Conservation (phyloP, 2,329 filamentous ascomycete genomes). For the Phaeosphaeria sp. region DNA sequence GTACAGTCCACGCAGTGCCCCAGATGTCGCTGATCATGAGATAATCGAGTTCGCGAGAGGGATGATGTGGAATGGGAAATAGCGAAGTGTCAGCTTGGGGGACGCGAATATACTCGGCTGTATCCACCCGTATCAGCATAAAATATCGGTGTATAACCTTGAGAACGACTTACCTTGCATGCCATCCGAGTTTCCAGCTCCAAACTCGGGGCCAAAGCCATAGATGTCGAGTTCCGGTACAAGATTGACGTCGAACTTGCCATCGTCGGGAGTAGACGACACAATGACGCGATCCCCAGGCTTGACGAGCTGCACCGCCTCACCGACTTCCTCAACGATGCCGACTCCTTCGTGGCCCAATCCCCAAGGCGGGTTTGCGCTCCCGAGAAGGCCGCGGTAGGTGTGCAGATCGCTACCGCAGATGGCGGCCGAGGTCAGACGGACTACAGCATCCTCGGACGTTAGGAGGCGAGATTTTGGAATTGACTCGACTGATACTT, state of each 20-base stretch:
- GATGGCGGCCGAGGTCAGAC: constrained; percentile 48
- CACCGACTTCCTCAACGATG: constrained; percentile 75
- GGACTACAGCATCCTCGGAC: constrained; percentile 47
- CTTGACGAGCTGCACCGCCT: constrained; percentile 75
- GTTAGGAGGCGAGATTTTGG: constrained; percentile 44
- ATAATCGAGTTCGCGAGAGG: constrained; percentile 16
- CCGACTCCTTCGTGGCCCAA: constrained; percentile 90
- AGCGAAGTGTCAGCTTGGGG: constrained; percentile 18
- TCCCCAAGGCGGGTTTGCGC: constrained; percentile 76
- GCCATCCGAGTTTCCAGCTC: neutral
- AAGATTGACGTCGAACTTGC: constrained; percentile 5
- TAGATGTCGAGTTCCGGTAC: neutral
- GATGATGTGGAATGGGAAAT: constrained; percentile 12
- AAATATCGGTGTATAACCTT: too few species aligned
- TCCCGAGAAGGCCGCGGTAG: constrained; percentile 72
- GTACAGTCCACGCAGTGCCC: constrained; percentile 29
- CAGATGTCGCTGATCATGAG: constrained; percentile 39
- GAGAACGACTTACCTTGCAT: neutral
- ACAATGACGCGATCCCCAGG: constrained; percentile 67
- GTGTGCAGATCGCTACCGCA: constrained; percentile 36
- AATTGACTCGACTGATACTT: constrained; percentile 40
- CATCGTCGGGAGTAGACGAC: constrained; percentile 14
- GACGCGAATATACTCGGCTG: constrained; percentile 25
- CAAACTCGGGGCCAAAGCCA: constrained; percentile 14
- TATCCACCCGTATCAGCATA: neutral